Percentiles rank a stretch among this genome's conserved stretches.
phyloP scores from a whole-genome alignment of 2,329 filamentous ascomycete species.

The Diaporthe longicolla region DNA sequence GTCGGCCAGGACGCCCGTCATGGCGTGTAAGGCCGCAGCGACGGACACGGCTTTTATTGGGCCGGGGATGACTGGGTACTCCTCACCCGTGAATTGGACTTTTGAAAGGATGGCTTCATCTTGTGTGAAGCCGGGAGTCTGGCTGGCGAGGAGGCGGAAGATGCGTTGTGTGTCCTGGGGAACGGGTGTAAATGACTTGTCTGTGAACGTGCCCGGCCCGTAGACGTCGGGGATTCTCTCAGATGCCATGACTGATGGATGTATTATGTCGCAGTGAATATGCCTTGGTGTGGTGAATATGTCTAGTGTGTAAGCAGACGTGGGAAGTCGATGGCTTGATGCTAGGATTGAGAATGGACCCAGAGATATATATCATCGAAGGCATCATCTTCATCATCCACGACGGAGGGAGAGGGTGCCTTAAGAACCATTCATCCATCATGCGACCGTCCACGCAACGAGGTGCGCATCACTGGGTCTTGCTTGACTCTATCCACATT shows the following conservation, averaged over 20 bases:
- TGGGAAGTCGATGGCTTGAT: background rate
- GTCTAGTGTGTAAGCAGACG: background rate
- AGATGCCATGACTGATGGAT: conserved; percentile 44
- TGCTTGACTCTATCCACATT: background rate
- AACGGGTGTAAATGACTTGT: conserved; percentile 48
- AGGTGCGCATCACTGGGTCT: background rate
- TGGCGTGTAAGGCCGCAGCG: conserved; percentile 53
- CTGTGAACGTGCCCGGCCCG: conserved; percentile 51
- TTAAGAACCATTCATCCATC: background rate
- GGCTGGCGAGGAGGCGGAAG: conserved; percentile 49
- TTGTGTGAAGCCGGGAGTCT: conserved; percentile 53
- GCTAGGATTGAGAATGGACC: background rate
- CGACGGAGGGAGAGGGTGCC: background rate
- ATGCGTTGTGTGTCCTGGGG: conserved; percentile 51
- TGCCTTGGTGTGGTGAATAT: no score
- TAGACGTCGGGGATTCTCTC: conserved; percentile 48
- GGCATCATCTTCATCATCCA: background rate
- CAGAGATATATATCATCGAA: background rate
- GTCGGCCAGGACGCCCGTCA: conserved; percentile 54
- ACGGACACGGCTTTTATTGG: conserved; percentile 53
- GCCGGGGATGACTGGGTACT: conserved; percentile 52
- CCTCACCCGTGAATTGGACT: conserved; percentile 51
- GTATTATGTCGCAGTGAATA: no score
- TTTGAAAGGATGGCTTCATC: conserved; percentile 48
- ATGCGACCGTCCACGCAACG: background rate